Base-by-base conservation (phyloP, 805 yeast genomes). In the Yamadazyma endophytica region DNA sequence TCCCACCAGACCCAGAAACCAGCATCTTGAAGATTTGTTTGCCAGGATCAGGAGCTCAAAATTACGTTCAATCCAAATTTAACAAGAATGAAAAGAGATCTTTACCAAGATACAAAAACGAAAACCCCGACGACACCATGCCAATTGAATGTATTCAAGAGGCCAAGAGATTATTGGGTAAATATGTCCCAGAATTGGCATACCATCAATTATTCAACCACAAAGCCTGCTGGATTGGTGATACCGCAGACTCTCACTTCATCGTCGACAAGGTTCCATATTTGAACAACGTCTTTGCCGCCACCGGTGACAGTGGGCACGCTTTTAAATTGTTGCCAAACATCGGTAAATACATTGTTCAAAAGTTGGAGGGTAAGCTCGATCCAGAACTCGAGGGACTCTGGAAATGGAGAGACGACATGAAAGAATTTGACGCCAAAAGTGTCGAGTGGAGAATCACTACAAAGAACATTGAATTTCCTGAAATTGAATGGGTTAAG, bases 1-100 rank as follows among this genome's bases (percentile, higher is more conserved):
- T 70, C 49, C 72, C 74, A 4, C 75, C 75, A 9, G 73, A 68
- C 39, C 42, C 49, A 6, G 52, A 52, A 1, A 52, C 60, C 1
- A 55, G 47, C 18, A 35, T 39, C n/a, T 27, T 61, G 43, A 70
- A 70, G 39, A 45, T 70, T 19, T 68, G 64, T 1, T 39, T 60
- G 20, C 44, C 54, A 9, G 46, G 43, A n/a, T 40, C 45, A 9
- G 56, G 51, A 35, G 52, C 59, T 5, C 39, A 43, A 21, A 49
- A 60, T 35, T 37, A 38, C 8, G 31, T 45, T 3, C 18, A 31
- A 2, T 35, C 30, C 11, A 31, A 6, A 9, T 50, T 13, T 44
- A 36, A 31, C n/a, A 30, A 41, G 5, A 29, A 33, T 13, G 8
- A 9, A 3, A 20, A 21, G n/a, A 19, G 48, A 0, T 61, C 70